Percentiles rank a stretch among this genome's conserved stretches.
Evolutionary conservation across 2,329 filamentous ascomycete species (phyloP).

Genomic region (Trichocomaceae sp.): DNA sequence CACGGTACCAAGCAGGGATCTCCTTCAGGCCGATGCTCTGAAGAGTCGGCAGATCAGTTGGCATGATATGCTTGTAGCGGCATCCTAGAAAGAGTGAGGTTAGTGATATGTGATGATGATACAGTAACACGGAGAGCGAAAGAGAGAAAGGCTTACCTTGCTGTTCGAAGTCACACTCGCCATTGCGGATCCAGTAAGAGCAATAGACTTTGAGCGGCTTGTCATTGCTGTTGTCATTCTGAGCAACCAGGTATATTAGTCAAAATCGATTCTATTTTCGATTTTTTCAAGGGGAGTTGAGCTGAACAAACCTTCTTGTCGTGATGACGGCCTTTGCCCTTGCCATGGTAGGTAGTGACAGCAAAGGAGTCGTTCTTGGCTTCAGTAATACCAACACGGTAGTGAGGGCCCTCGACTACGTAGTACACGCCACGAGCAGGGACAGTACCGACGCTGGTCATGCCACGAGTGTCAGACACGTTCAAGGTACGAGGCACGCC

Average conservation of each 20-base stretch:
- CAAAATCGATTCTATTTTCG: constrained; percentile 4
- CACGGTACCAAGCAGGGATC: constrained; percentile 52
- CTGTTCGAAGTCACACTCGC: constrained; percentile 76
- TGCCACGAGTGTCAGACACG: constrained; percentile 35
- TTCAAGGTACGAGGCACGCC: constrained; percentile 32
- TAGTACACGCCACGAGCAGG: constrained; percentile 28
- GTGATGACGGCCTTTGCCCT: constrained; percentile 1
- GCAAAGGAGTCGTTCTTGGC: neutral
- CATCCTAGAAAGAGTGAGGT: constrained; percentile 50
- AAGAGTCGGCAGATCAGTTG: constrained; percentile 59
- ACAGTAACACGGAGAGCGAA: neutral
- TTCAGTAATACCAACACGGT: neutral
- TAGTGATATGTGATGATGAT: neutral
- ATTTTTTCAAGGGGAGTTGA: too few relatives aligned
- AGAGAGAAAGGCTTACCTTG: constrained; percentile 45
- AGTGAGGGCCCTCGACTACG: constrained; percentile 24
- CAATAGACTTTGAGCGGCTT: constrained; percentile 65
- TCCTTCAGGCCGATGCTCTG: constrained; percentile 59
- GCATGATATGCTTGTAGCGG: constrained; percentile 88
- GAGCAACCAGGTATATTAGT: neutral
- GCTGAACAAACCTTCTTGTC: constrained; percentile 4
- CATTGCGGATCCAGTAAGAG: constrained; percentile 82
- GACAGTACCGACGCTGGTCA: constrained; percentile 37
- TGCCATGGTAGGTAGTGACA: neutral
- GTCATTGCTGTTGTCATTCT: constrained; percentile 17